Evolutionary conservation across 2,329 filamentous ascomycete genomes (phyloP).

Genomic region (Catunica adiposa): DNA sequence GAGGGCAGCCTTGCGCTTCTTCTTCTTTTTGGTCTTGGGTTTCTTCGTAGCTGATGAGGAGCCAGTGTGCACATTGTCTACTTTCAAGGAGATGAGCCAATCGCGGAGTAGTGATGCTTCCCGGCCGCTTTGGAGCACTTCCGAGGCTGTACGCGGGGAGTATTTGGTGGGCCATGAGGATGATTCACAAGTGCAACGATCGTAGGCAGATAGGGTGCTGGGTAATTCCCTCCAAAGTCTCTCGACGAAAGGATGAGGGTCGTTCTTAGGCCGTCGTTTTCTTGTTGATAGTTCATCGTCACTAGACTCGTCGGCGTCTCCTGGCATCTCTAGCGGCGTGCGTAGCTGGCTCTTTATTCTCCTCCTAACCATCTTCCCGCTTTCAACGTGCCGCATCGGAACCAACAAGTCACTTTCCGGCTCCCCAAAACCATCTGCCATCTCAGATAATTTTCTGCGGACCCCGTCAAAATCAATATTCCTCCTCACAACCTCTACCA

Average conservation of each 20-base stretch:
- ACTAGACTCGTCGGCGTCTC: conserved; percentile 13
- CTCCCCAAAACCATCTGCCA: conserved; percentile 27
- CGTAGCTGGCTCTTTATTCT: conserved; percentile 32
- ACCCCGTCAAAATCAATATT: conserved; percentile 19
- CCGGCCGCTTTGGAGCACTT: conserved; percentile 59
- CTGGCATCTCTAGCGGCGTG: conserved; percentile 16
- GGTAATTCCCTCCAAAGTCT: conserved; percentile 44
- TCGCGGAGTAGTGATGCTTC: conserved; percentile 58
- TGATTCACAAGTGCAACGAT: conserved; percentile 58
- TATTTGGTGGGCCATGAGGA: conserved; percentile 73
- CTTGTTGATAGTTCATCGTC: conserved; percentile 23
- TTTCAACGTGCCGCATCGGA: conserved; percentile 40
- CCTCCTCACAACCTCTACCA: conserved; percentile 22
- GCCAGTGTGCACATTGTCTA: conserved; percentile 58
- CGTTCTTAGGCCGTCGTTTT: background rate
- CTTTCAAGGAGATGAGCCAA: conserved; percentile 63
- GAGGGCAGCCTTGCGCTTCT: conserved; percentile 45
- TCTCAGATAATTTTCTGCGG: conserved; percentile 19
- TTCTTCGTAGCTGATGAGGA: conserved; percentile 20
- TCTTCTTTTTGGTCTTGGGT: conserved; percentile 28
- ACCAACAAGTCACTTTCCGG: conserved; percentile 35
- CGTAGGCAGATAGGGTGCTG: conserved; percentile 57
- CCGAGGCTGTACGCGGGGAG: conserved; percentile 47
- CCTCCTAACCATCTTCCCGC: conserved; percentile 35
- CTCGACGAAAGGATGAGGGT: conserved; percentile 39